Evolutionary conservation across 345 rosid genomes (phyloP), one percentile per base, ranked within the genome.

Genomic region (Syzygium aromaticum): DNA sequence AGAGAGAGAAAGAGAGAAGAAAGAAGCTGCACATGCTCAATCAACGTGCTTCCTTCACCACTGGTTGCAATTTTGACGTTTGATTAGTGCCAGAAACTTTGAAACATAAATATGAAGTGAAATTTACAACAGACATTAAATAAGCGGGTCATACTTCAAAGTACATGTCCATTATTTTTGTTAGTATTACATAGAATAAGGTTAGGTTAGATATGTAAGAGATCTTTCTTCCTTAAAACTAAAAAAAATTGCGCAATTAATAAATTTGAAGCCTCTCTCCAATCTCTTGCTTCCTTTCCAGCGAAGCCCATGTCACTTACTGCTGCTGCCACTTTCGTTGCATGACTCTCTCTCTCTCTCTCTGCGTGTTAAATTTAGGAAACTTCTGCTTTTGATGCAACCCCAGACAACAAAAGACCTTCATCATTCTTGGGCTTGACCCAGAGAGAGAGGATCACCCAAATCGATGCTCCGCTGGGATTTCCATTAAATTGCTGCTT

Each of bases 281-380:
- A 10, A 4, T 25, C 67, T 30, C 84, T 33, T 6, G 13, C 89
- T 92, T 89, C 90, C 94, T 93, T 92, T 93, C 93, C 94, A 91
- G 93, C 80, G 49, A 73, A 73, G 80, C 80, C 92, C 87, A 92
- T 89, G 92, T 84, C 87, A 87, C 87, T 59, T 49, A 53, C 88
- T 64, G 85, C 87, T 73, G 86, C 51, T 89, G 10, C 90, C 89
- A 87, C 86, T 90, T 89, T 90, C 89, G 86, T 90, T 90, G 17
- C 89, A 83, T 80, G 88, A 84, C 87, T 84, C 87, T 87, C 87
- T 89, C 77, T 83, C 85, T 88, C 88, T n/a, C 73, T 84, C 77
- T 63, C 27, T 54, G 43, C 77, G 87, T 59, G 86, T 57, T 33
- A 73, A 73, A 85, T 53, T 40, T 54, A 33, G 16, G 51, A 22